A percentile compares a stretch with the other conserved stretches of the same genome.
These are phyloP conservation scores for Grosmannia clavigera DNA, from an alignment of 2,329 filamentous ascomycete species.

Conservation along the genomic window DNA sequence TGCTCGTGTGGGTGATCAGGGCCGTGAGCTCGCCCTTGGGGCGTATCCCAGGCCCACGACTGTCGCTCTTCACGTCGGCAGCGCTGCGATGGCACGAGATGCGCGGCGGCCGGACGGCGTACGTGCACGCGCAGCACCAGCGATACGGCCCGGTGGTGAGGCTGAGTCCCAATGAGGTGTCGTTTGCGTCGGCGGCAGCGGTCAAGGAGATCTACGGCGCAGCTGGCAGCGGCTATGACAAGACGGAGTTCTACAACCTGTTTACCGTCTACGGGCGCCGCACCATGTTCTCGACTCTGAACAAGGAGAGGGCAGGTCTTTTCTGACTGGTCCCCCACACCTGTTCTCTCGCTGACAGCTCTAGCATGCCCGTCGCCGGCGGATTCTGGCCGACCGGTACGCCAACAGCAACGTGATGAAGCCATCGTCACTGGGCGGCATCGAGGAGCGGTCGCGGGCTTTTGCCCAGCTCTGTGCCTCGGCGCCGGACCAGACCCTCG, in stretches of 20 bases:
- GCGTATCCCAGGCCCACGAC: slow-evolving; percentile 33
- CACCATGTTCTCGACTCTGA: slow-evolving; percentile 48
- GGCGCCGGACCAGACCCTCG: slow-evolving; percentile 32
- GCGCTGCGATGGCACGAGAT: slow-evolving; percentile 45
- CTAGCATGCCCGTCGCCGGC: slow-evolving; percentile 50
- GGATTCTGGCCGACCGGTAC: slow-evolving; percentile 53
- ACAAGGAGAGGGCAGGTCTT: slow-evolving; percentile 35
- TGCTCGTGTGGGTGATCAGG: slow-evolving; percentile 6
- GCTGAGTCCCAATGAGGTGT: slow-evolving; percentile 44
- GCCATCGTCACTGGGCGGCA: slow-evolving; percentile 39
- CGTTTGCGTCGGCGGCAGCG: slow-evolving; percentile 42
- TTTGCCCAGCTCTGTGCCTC: slow-evolving; percentile 42
- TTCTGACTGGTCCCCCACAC: not conserved
- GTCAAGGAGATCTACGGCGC: slow-evolving; percentile 52
- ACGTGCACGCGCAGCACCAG: slow-evolving; percentile 42
- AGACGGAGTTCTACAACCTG: slow-evolving; percentile 51
- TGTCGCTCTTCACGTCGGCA: slow-evolving; percentile 36
- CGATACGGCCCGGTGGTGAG: slow-evolving; percentile 45
- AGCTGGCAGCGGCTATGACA: slow-evolving; percentile 51
- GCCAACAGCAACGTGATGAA: slow-evolving; percentile 56
- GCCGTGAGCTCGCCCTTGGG: slow-evolving; percentile 24
- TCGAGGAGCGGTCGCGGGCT: slow-evolving; percentile 40
- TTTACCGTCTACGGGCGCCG: slow-evolving; percentile 45
- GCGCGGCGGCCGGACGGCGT: slow-evolving; percentile 35
- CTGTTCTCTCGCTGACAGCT: not conserved